Percentiles rank a stretch among this genome's conserved stretches.
Conservation (phyloP, 2,329 filamentous ascomycete species). For the Dothistroma pini region DNA sequence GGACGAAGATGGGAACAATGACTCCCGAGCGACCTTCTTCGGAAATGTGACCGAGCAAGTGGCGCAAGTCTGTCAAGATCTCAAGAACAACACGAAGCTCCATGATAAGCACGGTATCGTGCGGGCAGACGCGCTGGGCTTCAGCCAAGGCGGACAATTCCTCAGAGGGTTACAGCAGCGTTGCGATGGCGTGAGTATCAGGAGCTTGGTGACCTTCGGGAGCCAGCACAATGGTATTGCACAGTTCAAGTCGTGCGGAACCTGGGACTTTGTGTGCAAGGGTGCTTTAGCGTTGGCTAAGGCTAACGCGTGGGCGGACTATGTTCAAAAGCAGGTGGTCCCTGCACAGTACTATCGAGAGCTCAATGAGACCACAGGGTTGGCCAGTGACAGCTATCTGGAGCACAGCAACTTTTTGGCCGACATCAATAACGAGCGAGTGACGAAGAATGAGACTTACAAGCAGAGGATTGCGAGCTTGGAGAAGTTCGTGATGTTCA, state of each 20-base stretch:
- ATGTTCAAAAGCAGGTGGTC: constrained; percentile 75
- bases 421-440: constrained; percentile 92
- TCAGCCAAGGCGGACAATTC: constrained; percentile 95
- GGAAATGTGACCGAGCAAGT: constrained; percentile 84
- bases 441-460: constrained; percentile 69
- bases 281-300: constrained; percentile 73
- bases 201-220: constrained; percentile 81
- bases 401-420: constrained; percentile 82
- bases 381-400: constrained; percentile 62
- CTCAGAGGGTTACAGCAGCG: constrained; percentile 86
- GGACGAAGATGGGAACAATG: constrained; percentile 60
- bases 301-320: constrained; percentile 73
- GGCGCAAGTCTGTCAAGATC: constrained; percentile 68
- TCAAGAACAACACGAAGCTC: constrained; percentile 73
- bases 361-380: constrained; percentile 54
- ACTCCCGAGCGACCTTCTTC: constrained; percentile 82
- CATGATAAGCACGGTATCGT: constrained; percentile 46
- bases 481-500: constrained; percentile 71
- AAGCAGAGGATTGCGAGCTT: constrained; percentile 64
- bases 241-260: constrained; percentile 70
- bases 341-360: constrained; percentile 95
- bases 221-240: constrained; percentile 90
- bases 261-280: constrained; percentile 74
- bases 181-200: constrained; percentile 80
- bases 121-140: constrained; percentile 79